Conservation (phyloP, 768 basidiomycete species). For the Mycena leptocephala region DNA sequence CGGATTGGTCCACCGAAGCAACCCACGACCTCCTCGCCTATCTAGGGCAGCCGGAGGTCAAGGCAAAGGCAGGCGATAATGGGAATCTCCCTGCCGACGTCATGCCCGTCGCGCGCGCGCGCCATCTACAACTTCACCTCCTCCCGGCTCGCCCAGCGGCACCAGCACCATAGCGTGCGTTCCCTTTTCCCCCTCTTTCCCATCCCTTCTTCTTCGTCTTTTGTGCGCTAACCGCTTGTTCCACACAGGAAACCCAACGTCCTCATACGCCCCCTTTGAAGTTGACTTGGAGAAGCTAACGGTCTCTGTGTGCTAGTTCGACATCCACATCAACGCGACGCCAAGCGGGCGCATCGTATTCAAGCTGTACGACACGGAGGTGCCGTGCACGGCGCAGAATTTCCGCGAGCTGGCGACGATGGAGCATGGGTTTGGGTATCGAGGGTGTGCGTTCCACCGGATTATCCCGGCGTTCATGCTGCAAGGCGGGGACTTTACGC, state of each 20-base stretch:
- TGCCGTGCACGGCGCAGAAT: slow-evolving; percentile 84
- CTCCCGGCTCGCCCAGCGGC: slow-evolving; percentile 15
- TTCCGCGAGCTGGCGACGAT: slow-evolving; percentile 94
- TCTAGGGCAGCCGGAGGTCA: too few species aligned
- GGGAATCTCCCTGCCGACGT: too few species aligned
- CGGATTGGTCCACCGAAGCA: too few species aligned
- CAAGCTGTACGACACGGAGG: slow-evolving; percentile 87
- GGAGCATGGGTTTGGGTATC: slow-evolving; percentile 82
- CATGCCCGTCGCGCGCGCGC: too few species aligned
- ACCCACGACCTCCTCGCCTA: too few species aligned
- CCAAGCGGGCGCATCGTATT: slow-evolving; percentile 78
- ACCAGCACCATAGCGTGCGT: neutral
- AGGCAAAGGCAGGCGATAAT: too few species aligned
- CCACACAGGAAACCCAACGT: slow-evolving; percentile 34
- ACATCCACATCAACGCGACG: slow-evolving; percentile 67
- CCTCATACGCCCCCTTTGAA: slow-evolving; percentile 9
- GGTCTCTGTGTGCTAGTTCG: slow-evolving; percentile 67
- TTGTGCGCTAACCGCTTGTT: too few species aligned
- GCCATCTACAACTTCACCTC: slow-evolving; percentile 34
- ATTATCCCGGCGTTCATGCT: slow-evolving; percentile 90
- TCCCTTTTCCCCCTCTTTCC: too few species aligned
- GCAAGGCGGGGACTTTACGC: slow-evolving; percentile 92
- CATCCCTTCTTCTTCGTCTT: neutral
- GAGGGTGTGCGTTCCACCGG: slow-evolving; percentile 81
- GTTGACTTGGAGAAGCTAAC: neutral